Conservation (phyloP, 768 basidiomycete genomes). For the Vararia minispora region DNA sequence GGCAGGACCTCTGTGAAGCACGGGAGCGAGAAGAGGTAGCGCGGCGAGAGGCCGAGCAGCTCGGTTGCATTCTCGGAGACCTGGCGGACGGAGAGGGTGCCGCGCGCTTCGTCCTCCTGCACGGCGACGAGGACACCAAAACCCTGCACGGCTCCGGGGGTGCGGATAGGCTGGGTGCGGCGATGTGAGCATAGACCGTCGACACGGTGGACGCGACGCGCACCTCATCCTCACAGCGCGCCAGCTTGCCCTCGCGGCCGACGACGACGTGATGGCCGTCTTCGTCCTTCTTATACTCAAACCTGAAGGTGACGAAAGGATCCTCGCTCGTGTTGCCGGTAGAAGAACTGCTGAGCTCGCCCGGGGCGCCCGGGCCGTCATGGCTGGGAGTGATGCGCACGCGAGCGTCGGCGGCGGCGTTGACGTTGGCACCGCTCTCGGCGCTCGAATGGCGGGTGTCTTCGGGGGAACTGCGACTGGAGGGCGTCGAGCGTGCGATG, state of each 20-base stretch:
- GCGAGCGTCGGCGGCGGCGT: too few relatives aligned
- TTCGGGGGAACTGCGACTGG: too few relatives aligned
- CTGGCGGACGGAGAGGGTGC: constrained; percentile 51
- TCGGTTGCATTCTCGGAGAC: constrained; percentile 78
- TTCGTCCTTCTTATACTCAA: constrained; percentile 49
- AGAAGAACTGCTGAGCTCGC: too few relatives aligned
- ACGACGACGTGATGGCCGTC: constrained; percentile 62
- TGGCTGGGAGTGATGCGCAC: too few relatives aligned
- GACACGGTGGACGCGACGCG: neutral
- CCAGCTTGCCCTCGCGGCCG: constrained; percentile 55
- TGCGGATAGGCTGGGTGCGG: constrained; percentile 53
- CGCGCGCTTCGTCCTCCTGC: constrained; percentile 44
- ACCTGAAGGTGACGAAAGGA: constrained; percentile 46
- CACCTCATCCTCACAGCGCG: constrained; percentile 68
- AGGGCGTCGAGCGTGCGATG: too few relatives aligned
- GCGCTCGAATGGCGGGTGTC: too few relatives aligned
- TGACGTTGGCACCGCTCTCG: too few relatives aligned
- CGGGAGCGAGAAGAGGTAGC: constrained; percentile 56
- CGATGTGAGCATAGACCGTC: neutral
- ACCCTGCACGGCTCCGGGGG: constrained; percentile 73
- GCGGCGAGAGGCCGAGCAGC: constrained; percentile 63
- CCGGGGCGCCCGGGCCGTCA: too few relatives aligned
- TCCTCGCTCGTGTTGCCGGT: constrained; percentile 20
- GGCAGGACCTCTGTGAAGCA: constrained; percentile 67
- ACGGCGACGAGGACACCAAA: constrained; percentile 74